Evolutionary conservation across 495 filamentous ascomycete genomes (phyloP).

Genomic region (Neurospora pannonica): DNA sequence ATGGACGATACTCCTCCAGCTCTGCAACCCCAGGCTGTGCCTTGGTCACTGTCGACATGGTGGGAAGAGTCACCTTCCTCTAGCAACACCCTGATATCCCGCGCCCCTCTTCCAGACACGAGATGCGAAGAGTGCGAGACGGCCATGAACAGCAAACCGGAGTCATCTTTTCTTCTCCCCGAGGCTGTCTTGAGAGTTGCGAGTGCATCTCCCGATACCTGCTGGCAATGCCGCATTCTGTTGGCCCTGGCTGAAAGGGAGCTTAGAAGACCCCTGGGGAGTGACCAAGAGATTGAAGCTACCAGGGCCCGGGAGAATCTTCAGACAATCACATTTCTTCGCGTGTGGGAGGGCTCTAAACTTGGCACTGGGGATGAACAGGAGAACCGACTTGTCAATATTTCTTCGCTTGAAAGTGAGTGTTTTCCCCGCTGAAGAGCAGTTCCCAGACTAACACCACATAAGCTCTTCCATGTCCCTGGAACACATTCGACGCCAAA

Average conservation of each 20-base stretch:
- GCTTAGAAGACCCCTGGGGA: neutral
- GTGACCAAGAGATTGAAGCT: neutral
- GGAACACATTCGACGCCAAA: neutral
- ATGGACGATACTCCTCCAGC: neutral
- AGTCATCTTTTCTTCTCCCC: neutral
- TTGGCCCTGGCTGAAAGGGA: neutral
- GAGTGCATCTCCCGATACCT: neutral
- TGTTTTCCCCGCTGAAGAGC: neutral
- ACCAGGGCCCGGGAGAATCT: neutral
- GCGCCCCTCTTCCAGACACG: neutral
- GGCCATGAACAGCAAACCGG: neutral
- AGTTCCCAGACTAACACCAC: neutral
- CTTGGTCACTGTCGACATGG: neutral
- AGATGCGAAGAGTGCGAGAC: neutral
- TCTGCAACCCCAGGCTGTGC: neutral
- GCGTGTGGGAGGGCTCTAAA: neutral
- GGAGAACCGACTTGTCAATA: neutral
- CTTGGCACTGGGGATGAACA: neutral
- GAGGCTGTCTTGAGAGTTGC: neutral
- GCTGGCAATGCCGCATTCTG: neutral
- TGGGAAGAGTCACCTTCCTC: neutral
- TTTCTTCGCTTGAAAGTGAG: neutral
- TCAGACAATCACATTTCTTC: neutral
- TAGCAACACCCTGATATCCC: neutral
- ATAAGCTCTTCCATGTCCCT: neutral